These are phyloP conservation scores for Penicillium desertorum DNA, from an alignment of 495 filamentous ascomycete species.

Conservation along the genomic window DNA sequence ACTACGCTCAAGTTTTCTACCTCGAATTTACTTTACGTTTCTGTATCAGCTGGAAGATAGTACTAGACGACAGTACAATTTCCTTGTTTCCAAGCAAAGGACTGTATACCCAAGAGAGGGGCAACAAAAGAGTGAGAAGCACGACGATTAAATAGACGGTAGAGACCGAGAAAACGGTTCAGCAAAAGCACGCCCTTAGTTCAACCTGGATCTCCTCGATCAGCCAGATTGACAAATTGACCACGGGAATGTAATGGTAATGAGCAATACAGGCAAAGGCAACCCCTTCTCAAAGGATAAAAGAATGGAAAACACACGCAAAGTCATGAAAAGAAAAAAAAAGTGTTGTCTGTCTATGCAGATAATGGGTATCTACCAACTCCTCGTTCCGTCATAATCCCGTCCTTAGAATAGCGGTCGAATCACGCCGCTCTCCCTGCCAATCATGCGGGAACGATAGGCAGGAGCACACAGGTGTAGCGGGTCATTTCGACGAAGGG, in stretches of 20 bases:
- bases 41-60: neutral
- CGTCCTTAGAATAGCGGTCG: conserved; percentile 36
- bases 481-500: conserved; percentile 35
- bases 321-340: conserved; percentile 34
- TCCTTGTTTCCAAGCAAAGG: conserved; percentile 16
- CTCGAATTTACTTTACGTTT: neutral
- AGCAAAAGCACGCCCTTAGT: conserved; percentile 19
- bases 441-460: conserved; percentile 21
- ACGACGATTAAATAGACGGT: conserved; percentile 24
- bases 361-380: conserved; percentile 52
- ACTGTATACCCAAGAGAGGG: conserved; percentile 5
- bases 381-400: conserved; percentile 51
- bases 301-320: conserved; percentile 31
- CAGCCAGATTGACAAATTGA: conserved; percentile 11
- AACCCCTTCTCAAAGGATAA: conserved; percentile 21
- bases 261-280: conserved; percentile 8
- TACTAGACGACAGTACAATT: conserved; percentile 6
- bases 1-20: neutral
- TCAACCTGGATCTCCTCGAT: conserved; percentile 22
- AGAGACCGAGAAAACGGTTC: conserved; percentile 24
- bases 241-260: conserved; percentile 8
- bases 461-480: conserved; percentile 24
- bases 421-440: conserved; percentile 28
- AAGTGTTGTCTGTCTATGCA: conserved; percentile 40
- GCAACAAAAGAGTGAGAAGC: conserved; percentile 10